phyloP scores from a whole-genome alignment of 2,329 filamentous ascomycete genomes.

The Venturia carpophila region DNA sequence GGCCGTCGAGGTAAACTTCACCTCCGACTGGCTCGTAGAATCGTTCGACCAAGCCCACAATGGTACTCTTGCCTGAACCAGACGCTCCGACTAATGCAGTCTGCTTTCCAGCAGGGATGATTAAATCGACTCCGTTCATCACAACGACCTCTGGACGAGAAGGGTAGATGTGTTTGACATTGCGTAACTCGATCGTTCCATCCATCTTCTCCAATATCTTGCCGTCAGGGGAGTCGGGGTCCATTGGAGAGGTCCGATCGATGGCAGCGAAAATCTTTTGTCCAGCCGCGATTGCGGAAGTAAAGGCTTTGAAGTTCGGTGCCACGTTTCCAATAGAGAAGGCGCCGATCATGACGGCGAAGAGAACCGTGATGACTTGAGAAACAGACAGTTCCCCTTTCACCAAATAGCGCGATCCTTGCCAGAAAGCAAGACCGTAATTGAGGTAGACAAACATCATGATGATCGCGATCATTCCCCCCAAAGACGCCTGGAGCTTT shows the following conservation, averaged over 20 bases:
- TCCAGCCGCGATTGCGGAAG: slow-evolving; percentile 72
- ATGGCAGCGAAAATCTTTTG: slow-evolving; percentile 92
- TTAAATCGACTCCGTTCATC: slow-evolving; percentile 73
- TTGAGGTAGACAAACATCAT: slow-evolving; percentile 80
- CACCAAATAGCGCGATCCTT: slow-evolving; percentile 31
- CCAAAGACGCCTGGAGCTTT: slow-evolving; percentile 64
- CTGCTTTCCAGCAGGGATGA: slow-evolving; percentile 80
- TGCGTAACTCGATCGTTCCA: slow-evolving; percentile 71
- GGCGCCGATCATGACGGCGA: slow-evolving; percentile 87
- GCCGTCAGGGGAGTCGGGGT: slow-evolving; percentile 66
- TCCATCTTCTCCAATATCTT: slow-evolving; percentile 62
- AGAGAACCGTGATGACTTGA: slow-evolving; percentile 72
- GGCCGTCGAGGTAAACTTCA: slow-evolving; percentile 69
- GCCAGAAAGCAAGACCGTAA: slow-evolving; percentile 45
- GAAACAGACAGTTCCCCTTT: slow-evolving; percentile 53
- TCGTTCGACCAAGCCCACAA: slow-evolving; percentile 84
- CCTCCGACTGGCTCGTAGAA: slow-evolving; percentile 89
- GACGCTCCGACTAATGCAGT: slow-evolving; percentile 92
- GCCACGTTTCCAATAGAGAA: slow-evolving; percentile 84
- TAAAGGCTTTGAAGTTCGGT: slow-evolving; percentile 81
- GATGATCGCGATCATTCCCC: slow-evolving; percentile 73
- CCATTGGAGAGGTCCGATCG: slow-evolving; percentile 75
- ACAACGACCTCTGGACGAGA: slow-evolving; percentile 84
- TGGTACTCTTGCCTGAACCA: slow-evolving; percentile 89
- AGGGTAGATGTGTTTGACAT: slow-evolving; percentile 89